Base-by-base conservation (phyloP, 1,139 yeast species). In the Diutina ranongensis region DNA sequence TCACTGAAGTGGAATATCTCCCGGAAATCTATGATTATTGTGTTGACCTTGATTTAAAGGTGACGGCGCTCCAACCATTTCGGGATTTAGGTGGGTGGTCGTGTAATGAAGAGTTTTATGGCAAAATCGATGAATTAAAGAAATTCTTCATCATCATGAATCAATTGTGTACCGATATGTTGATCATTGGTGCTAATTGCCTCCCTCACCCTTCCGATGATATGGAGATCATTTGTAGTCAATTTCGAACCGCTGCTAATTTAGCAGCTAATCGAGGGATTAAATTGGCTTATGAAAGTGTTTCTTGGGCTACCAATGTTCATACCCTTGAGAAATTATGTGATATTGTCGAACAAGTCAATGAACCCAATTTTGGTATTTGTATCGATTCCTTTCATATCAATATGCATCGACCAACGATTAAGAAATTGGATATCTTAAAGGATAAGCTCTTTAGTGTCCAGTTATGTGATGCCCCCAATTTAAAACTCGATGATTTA, bases 321-420 rank as follows among this genome's bases (percentile, higher is more conserved):
- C 32, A 36, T 28, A n/a, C 36, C 7, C n/a, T 46, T 10, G 45
- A 35, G 8, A 28, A 25, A 22, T 36, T 46, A 21, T 45, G 44
- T 15, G 46, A 45, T 3, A 25, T 45, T 9, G 45, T 46, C n/a
- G 41, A 35, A 18, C n/a, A 22, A 15, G 48, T 46, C 10, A 35
- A 45, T 38, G 38, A 28, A 22, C 34, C 41, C 19, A 46, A 46
- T 20, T 46, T 46, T 27, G 48, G 48, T 22, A 19, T 36, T 12
- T 46, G 48, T 33, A 22, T 46, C 19, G 48, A 46, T 35, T 32
- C 38, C 16, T 46, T 46, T 35, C 48, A 46, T 36, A 32, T 46
- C 20, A 46, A 46, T 33, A 46, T 45, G 33, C 48, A 41, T 36
- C 42, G 42, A 9, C 31, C 19, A 9, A 22, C 42, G 32, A 22